Conservation (phyloP, 2,329 filamentous ascomycete species). For the Phialophora macrospora region DNA sequence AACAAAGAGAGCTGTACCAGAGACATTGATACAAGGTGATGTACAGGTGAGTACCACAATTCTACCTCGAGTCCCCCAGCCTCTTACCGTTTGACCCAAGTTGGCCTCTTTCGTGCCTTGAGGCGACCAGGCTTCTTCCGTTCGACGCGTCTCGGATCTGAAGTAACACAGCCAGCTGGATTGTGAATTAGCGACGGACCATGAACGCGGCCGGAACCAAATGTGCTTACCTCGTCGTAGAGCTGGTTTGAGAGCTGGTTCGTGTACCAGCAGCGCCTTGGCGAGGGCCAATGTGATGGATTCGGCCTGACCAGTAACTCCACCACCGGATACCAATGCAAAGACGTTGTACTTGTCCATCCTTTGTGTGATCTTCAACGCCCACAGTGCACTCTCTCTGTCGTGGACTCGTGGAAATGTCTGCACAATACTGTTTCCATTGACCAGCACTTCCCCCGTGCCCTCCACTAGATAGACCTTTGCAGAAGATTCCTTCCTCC, state of each 20-base stretch:
- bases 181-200: constrained; percentile 31
- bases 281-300: constrained; percentile 88
- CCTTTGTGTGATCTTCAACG: constrained; percentile 78
- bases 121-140: constrained; percentile 96
- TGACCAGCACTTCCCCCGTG: constrained; percentile 85
- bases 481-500: constrained; percentile 84
- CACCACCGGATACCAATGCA: constrained; percentile 81
- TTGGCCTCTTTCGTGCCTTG: constrained; percentile 97
- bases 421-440: constrained; percentile 81
- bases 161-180: constrained; percentile 86
- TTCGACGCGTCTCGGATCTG: constrained; percentile 89
- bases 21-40: constrained; percentile 41
- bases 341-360: constrained; percentile 98
- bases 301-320: constrained; percentile 93
- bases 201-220: constrained; percentile 12
- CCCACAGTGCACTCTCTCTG: constrained; percentile 91
- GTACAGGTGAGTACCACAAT: constrained; percentile 38
- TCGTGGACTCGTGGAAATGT: constrained; percentile 89
- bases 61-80: constrained; percentile 10
- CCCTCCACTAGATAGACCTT: constrained; percentile 90
- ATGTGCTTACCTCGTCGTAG: constrained; percentile 79
- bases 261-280: constrained; percentile 85
- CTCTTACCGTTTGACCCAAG: constrained; percentile 85
- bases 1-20: constrained; percentile 28
- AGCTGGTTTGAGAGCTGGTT: constrained; percentile 86